phyloP scores from a whole-genome alignment of 2,329 filamentous ascomycete genomes.

The Fusarium penzigii region DNA sequence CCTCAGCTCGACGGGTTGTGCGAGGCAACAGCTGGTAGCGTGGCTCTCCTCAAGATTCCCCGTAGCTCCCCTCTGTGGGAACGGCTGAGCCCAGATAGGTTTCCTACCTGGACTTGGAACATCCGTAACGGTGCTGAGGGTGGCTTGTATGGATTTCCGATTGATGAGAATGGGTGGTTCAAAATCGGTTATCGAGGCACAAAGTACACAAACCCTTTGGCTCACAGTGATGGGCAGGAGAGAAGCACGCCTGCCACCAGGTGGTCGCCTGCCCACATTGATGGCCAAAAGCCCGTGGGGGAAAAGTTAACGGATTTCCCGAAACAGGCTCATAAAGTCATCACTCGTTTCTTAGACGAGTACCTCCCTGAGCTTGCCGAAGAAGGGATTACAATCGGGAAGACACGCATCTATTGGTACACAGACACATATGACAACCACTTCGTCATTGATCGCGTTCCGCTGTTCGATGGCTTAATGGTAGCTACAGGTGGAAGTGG shows the following conservation, averaged over 20 bases:
- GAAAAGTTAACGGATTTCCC: constrained; percentile 25
- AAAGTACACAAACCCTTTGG: constrained; percentile 47
- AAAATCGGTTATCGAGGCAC: constrained; percentile 52
- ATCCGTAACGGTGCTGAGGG: constrained; percentile 25
- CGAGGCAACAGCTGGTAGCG: background rate
- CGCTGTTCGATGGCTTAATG: constrained; percentile 58
- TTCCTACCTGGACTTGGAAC: background rate
- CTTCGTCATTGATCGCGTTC: constrained; percentile 34
- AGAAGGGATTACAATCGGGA: constrained; percentile 37
- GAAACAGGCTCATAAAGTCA: constrained; percentile 25
- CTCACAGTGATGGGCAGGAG: constrained; percentile 34
- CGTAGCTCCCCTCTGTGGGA: background rate
- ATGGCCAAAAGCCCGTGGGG: too few relatives aligned
- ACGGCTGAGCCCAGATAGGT: background rate
- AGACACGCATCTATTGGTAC: constrained; percentile 31
- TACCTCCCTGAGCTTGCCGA: constrained; percentile 44
- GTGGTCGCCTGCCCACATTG: constrained; percentile 29
- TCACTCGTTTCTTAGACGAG: constrained; percentile 36
- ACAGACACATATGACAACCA: constrained; percentile 35
- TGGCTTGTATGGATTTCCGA: constrained; percentile 50
- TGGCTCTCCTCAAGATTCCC: background rate
- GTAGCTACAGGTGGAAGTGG: constrained; percentile 56
- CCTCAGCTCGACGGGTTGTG: background rate
- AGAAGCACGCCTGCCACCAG: constrained; percentile 42
- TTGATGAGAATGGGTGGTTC: constrained; percentile 41